Evolutionary conservation across 208 protist genomes (phyloP), one percentile per base, ranked within the genome.

Genomic region (Dictyostelium gargantuum): DNA sequence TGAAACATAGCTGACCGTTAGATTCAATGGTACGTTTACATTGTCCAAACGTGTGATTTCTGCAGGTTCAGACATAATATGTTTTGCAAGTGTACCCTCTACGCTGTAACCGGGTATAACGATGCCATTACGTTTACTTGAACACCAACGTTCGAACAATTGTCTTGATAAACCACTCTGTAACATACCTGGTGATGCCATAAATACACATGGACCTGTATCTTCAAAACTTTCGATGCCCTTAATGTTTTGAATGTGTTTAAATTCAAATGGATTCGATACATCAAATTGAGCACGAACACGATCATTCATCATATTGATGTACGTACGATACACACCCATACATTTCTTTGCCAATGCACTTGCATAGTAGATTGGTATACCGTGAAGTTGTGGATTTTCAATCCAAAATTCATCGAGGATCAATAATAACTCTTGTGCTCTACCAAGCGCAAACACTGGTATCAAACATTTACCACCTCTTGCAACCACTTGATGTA

Each of bases 291-390:
- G 96, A 79, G 97, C 93, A 93, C 98, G 97, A 77, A 99, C 98
- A 76, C 96, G 95, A 10, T 95, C 97, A 93, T 99, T 99, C 98
- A 99, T 99, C 92, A 98, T 98, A 85, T 98, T 98, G 75, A 98
- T 98, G 85, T 99, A 99, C 17, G 97, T 98, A 92, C 99, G 97
- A 96, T 99, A 99, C 21, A 99, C 95, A 52, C 96, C 97, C 98
- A 99, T 99, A 96, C 98, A 99, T 77, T 98, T 97, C 94, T 98
- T 99, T 10, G 99, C 99, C 35, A 99, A 94, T 8, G 98, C 98
- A 61, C 98, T 99, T 63, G 98, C 98, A 95, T 99, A 99, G 95
- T 99, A 99, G 80, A 99, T 99, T 6, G 99, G 99, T 44, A 99
- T 97, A 74, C 98, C 93, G 86, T 99, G 99, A 86, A 99, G 96